Evolutionary conservation across 1,284 basidiomycete genomes (phyloP), one percentile per base, ranked within the genome.

Genomic region (Cryptococcus sp.): DNA sequence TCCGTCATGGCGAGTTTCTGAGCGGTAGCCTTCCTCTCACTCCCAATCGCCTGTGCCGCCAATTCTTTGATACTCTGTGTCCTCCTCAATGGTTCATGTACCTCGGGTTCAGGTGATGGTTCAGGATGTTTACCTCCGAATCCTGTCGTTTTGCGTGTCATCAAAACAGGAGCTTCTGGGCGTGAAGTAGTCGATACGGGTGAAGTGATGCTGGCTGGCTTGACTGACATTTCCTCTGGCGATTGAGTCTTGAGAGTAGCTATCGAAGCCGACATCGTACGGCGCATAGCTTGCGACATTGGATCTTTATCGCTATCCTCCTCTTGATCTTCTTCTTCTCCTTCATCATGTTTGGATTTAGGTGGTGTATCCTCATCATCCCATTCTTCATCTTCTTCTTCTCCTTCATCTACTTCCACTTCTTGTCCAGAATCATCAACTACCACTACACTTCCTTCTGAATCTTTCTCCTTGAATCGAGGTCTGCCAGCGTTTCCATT

Each of bases 241-340:
- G 48, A 40, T 41, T 47, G 23, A 45, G 28, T 24, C 25, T 36
- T 4, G 42, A 44, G 24, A 51, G 50, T 43, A 22, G 61, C 62
- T n/a, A 58, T 50, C 3, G 62, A 56, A 55, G 66, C 64, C 49
- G 58, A 61, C 28, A 55, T 53, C 28, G 64, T 58, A 19, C 66
- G 53, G 23, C 61, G 44, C 56, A 66, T 56, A 11, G 55, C 39
- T 21, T 9, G 10, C 11, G 39, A 14, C 39, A 41, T 21, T 9
- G 19, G 39, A 19, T 21, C 39, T 19, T 57, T 22, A 42, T 50
- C 34, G 31, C 24, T 44, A n/a, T 44, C 40, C 22, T 50, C 57
- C 19, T 21, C 18, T 34, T 43, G 18, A 5, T 53, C 43, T 11
- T 48, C 55, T 42, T 63, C 55, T 36, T n/a, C 34, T 10, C n/a